Percentiles rank a stretch among this genome's conserved stretches.
These are phyloP conservation scores for Monosporozyma aerobia DNA, from an alignment of 805 yeast species.

Conservation along the genomic window DNA sequence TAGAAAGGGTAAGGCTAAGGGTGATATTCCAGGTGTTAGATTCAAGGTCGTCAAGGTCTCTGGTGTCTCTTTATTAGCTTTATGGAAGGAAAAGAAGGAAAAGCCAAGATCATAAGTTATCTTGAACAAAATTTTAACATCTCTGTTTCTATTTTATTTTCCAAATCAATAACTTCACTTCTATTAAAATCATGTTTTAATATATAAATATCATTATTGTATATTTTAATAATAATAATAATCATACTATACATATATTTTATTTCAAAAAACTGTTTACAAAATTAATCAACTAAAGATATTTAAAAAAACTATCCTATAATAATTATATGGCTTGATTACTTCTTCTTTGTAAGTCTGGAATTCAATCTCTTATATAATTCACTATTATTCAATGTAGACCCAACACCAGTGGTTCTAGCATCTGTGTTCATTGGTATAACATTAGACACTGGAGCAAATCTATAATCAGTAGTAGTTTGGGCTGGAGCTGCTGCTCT, in stretches of 20 bases:
- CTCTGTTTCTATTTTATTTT: not conserved
- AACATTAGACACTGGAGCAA: constrained; percentile 74
- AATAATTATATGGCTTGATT: not conserved
- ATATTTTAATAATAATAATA: not conserved
- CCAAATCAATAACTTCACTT: not conserved
- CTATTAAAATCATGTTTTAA: not conserved
- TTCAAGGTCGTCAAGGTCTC: constrained; percentile 99
- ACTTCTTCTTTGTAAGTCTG: constrained; percentile 28
- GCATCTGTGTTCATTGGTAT: constrained; percentile 32
- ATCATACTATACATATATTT: not conserved
- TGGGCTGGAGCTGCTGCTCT: constrained; percentile 96
- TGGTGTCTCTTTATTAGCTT: constrained; percentile 98
- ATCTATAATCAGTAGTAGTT: constrained; percentile 76
- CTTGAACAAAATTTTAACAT: not conserved
- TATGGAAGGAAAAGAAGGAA: constrained; percentile 99
- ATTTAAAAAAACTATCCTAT: not conserved
- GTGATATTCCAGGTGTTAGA: constrained; percentile 99
- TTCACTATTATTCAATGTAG: constrained; percentile 54
- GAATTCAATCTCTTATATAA: constrained; percentile 68
- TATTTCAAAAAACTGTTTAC: not conserved
- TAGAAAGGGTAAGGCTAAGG: constrained; percentile 99
- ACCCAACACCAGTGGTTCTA: constrained; percentile 40
- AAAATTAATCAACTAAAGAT: not conserved
- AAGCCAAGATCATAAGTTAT: constrained; percentile 92
- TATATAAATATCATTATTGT: constrained; percentile 1